A percentile compares a stretch with the other conserved stretches of the same genome.
Evolutionary conservation across 805 yeast species (phyloP).

Genomic region (Lachancea fermentati): DNA sequence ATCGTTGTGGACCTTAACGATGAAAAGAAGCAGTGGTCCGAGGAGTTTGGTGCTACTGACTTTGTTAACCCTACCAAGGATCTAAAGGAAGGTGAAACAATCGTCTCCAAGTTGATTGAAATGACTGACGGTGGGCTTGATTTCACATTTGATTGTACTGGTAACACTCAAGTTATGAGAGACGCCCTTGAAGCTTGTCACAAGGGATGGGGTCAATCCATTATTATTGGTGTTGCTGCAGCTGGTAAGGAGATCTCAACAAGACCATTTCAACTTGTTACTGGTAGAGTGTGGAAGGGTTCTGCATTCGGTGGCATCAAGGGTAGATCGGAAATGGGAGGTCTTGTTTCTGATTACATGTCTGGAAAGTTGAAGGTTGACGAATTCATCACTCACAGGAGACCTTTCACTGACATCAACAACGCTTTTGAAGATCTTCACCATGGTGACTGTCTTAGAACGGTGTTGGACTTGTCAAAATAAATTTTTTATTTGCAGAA

Average conservation of each 20-base stretch:
- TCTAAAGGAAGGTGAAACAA: conserved; percentile 64
- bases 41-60: conserved; percentile 90
- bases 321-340: conserved; percentile 94
- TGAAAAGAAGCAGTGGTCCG: conserved; percentile 78
- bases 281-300: conserved; percentile 98
- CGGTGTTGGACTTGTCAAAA: conserved; percentile 55
- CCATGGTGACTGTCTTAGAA: conserved; percentile 88
- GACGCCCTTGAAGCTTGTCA: conserved; percentile 94
- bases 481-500: background rate
- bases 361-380: conserved; percentile 80
- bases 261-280: conserved; percentile 97
- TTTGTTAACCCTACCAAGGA: conserved; percentile 75
- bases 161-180: conserved; percentile 93
- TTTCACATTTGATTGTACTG: conserved; percentile 96
- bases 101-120: conserved; percentile 78
- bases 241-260: conserved; percentile 96
- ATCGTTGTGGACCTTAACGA: conserved; percentile 86
- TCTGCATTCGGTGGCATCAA: conserved; percentile 99
- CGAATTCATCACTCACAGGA: conserved; percentile 92
- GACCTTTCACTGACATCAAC: conserved; percentile 71
- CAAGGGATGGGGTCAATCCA: conserved; percentile 98
- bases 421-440: conserved; percentile 93
- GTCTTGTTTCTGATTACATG: conserved; percentile 79
- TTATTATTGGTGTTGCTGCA: conserved; percentile 97
- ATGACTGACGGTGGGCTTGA: conserved; percentile 97